Conservation (phyloP, 2,329 filamentous ascomycete species). For the Endoconidiophora laricicola region DNA sequence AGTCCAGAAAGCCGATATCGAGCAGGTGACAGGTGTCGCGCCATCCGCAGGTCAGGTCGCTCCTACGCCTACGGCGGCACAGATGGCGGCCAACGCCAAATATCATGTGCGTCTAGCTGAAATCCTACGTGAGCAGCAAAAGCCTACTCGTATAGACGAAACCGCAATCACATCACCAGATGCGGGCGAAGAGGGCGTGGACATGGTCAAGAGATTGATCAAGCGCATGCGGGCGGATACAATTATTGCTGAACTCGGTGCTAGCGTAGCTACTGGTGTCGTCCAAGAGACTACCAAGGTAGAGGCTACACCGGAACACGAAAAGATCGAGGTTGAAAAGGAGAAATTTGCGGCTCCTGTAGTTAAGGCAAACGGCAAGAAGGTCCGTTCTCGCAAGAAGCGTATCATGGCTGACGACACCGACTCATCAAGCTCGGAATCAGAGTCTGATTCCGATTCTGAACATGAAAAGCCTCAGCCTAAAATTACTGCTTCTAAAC, state of each 20-base stretch:
- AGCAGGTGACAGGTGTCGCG: conserved; percentile 30
- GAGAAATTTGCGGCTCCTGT: conserved; percentile 2
- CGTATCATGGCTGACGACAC: conserved; percentile 17
- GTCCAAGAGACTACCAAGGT: not conserved
- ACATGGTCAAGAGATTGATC: conserved; percentile 37
- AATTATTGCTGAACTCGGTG: conserved; percentile 37
- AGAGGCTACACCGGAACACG: not conserved
- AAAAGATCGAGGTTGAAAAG: conserved; percentile 13
- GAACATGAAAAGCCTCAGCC: not conserved
- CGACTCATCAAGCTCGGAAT: conserved; percentile 18
- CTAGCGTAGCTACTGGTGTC: conserved; percentile 25
- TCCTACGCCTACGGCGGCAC: conserved; percentile 11
- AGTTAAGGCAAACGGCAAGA: conserved; percentile 23
- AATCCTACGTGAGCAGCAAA: conserved; percentile 30
- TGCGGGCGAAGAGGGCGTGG: conserved; percentile 23
- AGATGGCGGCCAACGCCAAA: conserved; percentile 24
- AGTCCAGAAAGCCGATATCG: conserved; percentile 39
- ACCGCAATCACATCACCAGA: conserved; percentile 18
- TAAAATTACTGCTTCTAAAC: too few relatives aligned
- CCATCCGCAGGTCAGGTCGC: not conserved
- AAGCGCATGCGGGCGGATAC: conserved; percentile 48
- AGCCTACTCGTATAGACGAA: conserved; percentile 26
- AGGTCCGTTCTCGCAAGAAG: conserved; percentile 16
- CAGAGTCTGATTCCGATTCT: conserved; percentile 21
- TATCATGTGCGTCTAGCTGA: conserved; percentile 37